Evolutionary conservation across 371 early-diverging fungal genomes (phyloP).

Genomic region (Funneliformis caledonium): DNA sequence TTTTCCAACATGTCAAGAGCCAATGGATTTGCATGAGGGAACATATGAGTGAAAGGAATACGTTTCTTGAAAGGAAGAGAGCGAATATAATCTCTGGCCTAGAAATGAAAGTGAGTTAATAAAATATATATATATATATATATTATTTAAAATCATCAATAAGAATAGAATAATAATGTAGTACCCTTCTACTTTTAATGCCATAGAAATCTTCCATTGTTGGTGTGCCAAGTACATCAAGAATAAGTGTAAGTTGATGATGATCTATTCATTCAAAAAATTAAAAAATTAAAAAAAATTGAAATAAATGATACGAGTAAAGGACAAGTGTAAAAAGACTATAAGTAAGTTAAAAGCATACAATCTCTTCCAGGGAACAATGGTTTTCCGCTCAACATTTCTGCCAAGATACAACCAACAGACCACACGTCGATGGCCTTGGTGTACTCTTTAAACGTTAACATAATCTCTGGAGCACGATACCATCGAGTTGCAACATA

Average conservation of each 20-base stretch:
- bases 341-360: constrained; percentile 58
- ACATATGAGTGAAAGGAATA: constrained; percentile 79
- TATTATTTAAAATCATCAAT: neutral
- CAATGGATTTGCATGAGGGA: constrained; percentile 81
- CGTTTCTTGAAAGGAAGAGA: constrained; percentile 88
- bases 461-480: constrained; percentile 98
- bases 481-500: constrained; percentile 99
- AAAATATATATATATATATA: constrained; percentile 8
- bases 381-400: constrained; percentile 90
- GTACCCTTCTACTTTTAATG: constrained; percentile 75
- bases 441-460: constrained; percentile 93
- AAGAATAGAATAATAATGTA: constrained; percentile 12
- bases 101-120: constrained; percentile 7
- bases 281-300: too few species aligned
- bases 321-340: constrained; percentile 41
- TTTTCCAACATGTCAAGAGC: constrained; percentile 91
- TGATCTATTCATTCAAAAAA: constrained; percentile 60
- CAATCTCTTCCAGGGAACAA: constrained; percentile 91
- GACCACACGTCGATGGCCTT: constrained; percentile 98
- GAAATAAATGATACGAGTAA: neutral
- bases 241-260: constrained; percentile 97
- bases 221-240: constrained; percentile 97
- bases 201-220: constrained; percentile 85
- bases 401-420: constrained; percentile 97
- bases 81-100: constrained; percentile 92